A percentile compares a stretch with the other conserved stretches of the same genome.
These are phyloP conservation scores for Lactarius psammicola DNA, from an alignment of 768 basidiomycete species.

Conservation along the genomic window DNA sequence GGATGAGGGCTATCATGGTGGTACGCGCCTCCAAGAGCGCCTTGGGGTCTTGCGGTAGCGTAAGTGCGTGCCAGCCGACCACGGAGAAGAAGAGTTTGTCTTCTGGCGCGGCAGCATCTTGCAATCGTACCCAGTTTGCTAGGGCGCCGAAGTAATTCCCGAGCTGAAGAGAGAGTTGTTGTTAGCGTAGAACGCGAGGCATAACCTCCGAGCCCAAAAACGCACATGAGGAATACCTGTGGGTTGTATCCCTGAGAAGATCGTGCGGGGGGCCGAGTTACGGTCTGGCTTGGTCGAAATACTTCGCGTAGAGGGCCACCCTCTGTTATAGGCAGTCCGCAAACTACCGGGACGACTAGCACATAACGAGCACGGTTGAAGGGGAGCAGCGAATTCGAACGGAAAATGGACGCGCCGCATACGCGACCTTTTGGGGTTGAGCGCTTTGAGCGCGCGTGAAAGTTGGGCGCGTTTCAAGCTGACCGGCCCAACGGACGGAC, in stretches of 20 bases:
- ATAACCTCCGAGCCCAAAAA: background rate
- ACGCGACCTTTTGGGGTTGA: background rate
- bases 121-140: constrained; percentile 83
- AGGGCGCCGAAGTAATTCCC: constrained; percentile 94
- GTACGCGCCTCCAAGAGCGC: constrained; percentile 58
- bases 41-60: constrained; percentile 81
- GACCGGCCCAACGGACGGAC: too few relatives aligned
- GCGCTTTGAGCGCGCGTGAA: background rate
- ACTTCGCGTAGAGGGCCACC: background rate
- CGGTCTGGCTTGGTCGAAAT: constrained; percentile 6
- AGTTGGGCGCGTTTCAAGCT: too few relatives aligned
- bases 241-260: constrained; percentile 93
- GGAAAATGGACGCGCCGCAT: constrained; percentile 18
- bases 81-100: constrained; percentile 80
- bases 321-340: background rate
- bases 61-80: constrained; percentile 94
- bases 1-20: constrained; percentile 77
- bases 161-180: constrained; percentile 48
- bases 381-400: background rate
- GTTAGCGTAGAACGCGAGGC: background rate
- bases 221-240: constrained; percentile 87
- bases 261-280: constrained; percentile 38
- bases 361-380: background rate
- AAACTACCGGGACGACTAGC: too few relatives aligned
- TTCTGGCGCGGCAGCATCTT: constrained; percentile 53